A percentile compares a stretch with the other conserved stretches of the same genome.
Conservation (phyloP, 257 asterid species). For the Haberlea rhodopensis region DNA sequence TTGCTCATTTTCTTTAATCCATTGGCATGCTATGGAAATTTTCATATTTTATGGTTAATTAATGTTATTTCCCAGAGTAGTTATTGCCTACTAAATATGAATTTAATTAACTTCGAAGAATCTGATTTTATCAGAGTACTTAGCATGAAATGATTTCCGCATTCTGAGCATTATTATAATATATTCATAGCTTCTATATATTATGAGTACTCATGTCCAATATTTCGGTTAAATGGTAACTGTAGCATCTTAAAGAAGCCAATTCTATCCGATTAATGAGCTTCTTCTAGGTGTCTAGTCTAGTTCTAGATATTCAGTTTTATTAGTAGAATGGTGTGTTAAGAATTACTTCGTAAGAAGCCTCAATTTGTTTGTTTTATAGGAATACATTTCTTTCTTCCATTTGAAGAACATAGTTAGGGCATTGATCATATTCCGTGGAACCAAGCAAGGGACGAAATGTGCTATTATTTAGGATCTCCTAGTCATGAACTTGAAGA, state of each 20-base stretch:
- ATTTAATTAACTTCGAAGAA: background rate
- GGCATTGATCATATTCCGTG: background rate
- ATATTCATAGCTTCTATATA: background rate
- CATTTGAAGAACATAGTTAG: background rate
- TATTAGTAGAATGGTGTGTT: background rate
- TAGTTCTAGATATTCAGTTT: background rate
- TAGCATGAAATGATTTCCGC: background rate
- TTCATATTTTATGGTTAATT: background rate
- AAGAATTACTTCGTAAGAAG: background rate
- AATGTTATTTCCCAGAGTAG: background rate
- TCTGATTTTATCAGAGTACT: background rate
- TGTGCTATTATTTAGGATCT: background rate
- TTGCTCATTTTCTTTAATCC: conserved; percentile 14
- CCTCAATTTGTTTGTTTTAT: background rate
- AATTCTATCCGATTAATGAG: background rate
- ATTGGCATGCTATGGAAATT: background rate
- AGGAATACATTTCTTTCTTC: background rate
- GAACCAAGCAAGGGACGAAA: background rate
- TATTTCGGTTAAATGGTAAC: background rate
- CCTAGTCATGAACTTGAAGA: background rate
- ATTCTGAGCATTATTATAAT: too few relatives aligned
- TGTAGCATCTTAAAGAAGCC: background rate
- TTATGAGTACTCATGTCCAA: background rate
- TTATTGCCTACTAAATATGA: background rate
- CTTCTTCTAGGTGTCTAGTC: background rate